Evolutionary conservation across 1,284 basidiomycete genomes (phyloP).

Genomic region (Meripilus lineatus): DNA sequence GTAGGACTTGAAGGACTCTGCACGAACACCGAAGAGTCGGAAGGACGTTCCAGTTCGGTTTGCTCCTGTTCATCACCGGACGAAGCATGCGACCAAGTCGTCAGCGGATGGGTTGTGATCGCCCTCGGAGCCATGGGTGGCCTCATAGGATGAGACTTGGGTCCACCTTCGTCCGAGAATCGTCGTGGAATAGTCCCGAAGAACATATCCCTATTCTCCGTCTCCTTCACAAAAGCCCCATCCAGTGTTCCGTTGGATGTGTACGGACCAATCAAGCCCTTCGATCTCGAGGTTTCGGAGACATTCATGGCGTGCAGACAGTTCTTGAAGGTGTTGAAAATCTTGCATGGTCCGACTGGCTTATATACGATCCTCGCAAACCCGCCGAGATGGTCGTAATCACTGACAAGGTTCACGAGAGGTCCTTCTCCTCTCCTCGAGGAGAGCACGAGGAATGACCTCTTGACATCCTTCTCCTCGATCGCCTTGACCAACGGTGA

Average conservation of each 20-base stretch:
- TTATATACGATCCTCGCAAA: constrained; percentile 87
- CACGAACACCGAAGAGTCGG: constrained; percentile 19
- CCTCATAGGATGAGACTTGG: constrained; percentile 18
- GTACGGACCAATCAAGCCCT: not conserved
- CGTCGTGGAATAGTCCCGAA: constrained; percentile 31
- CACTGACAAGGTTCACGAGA: constrained; percentile 57
- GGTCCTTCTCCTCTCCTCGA: constrained; percentile 63
- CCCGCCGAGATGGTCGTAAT: constrained; percentile 79
- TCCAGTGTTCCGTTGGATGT: not conserved
- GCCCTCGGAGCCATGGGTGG: constrained; percentile 45
- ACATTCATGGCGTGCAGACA: constrained; percentile 64
- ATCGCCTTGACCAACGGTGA: constrained; percentile 54
- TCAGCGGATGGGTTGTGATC: constrained; percentile 41
- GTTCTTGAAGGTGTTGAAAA: constrained; percentile 68
- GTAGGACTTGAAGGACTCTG: constrained; percentile 38
- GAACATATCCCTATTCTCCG: constrained; percentile 17
- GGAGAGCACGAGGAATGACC: constrained; percentile 74
- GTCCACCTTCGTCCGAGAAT: constrained; percentile 44
- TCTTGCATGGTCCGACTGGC: constrained; percentile 79
- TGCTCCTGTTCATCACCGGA: constrained; percentile 31
- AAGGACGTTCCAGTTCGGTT: constrained; percentile 7
- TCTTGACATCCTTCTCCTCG: constrained; percentile 48
- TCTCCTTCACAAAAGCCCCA: not conserved
- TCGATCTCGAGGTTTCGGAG: constrained; percentile 20
- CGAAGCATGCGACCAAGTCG: constrained; percentile 33